phyloP scores from a whole-genome alignment of 2,329 filamentous ascomycete species.

The Nemania abortiva region DNA sequence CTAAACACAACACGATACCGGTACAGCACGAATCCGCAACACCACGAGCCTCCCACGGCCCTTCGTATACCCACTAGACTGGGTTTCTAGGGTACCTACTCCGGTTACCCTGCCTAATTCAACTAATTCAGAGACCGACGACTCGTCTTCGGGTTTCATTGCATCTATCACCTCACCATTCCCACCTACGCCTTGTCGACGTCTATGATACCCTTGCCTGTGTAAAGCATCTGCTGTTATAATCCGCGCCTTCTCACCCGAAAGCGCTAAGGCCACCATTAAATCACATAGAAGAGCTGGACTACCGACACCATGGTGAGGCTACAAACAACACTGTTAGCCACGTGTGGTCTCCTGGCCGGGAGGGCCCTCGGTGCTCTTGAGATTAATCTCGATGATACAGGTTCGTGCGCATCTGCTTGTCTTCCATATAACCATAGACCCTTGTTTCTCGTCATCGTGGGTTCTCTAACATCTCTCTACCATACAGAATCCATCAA shows the following conservation, averaged over 20 bases:
- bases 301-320: conserved; percentile 33
- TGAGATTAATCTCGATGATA: conserved; percentile 48
- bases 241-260: conserved; percentile 14
- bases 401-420: conserved; percentile 42
- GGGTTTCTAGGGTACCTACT: background rate
- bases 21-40: background rate
- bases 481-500: conserved; percentile 59
- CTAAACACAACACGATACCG: background rate
- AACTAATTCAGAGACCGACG: conserved; percentile 2
- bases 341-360: conserved; percentile 45
- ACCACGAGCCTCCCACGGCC: background rate
- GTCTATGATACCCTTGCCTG: conserved; percentile 23
- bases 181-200: background rate
- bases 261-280: background rate
- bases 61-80: background rate
- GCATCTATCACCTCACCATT: background rate
- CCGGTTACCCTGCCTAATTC: background rate
- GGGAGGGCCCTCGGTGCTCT: conserved; percentile 45
- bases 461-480: conserved; percentile 12
- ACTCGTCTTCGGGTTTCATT: background rate
- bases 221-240: conserved; percentile 11
- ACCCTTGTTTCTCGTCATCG: background rate
- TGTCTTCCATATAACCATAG: background rate
- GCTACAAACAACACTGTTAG: conserved; percentile 45
- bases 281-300: conserved; percentile 1